These are phyloP conservation scores for Malassezia nana DNA, from an alignment of 1,284 basidiomycete genomes.

Conservation along the genomic window DNA sequence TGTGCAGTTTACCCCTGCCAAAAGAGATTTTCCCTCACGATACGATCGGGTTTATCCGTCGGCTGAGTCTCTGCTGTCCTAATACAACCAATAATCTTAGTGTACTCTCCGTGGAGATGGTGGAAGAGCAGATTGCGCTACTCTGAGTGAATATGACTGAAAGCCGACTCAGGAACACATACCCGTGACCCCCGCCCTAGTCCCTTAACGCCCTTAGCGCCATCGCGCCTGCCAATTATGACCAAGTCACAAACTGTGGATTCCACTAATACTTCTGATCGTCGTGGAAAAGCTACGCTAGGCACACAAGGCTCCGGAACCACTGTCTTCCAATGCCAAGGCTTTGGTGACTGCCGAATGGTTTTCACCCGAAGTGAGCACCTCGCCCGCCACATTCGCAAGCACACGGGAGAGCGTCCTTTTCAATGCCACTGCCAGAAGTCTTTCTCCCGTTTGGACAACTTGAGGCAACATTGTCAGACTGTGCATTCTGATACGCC, in stretches of 20 bases:
- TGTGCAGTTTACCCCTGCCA: not conserved
- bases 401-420: slow-evolving; percentile 91
- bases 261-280: not conserved
- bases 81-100: not conserved
- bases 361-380: slow-evolving; percentile 91
- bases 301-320: not conserved
- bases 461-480: slow-evolving; percentile 87
- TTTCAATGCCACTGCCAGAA: slow-evolving; percentile 87
- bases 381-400: slow-evolving; percentile 84
- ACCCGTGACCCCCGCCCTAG: not conserved
- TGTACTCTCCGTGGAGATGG: not conserved
- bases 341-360: slow-evolving; percentile 90
- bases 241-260: not conserved
- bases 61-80: not conserved
- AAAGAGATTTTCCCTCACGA: not conserved
- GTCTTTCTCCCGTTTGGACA: slow-evolving; percentile 89
- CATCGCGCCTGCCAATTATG: not conserved
- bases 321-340: slow-evolving; percentile 72
- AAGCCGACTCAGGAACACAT: not conserved
- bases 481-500: slow-evolving; percentile 82
- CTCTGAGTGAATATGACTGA: not conserved
- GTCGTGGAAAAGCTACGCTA: not conserved
- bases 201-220: not conserved
- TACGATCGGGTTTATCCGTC: not conserved
- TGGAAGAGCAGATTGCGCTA: not conserved